Base-by-base conservation (phyloP, 345 rosid genomes). In the Ceriops tagal region DNA sequence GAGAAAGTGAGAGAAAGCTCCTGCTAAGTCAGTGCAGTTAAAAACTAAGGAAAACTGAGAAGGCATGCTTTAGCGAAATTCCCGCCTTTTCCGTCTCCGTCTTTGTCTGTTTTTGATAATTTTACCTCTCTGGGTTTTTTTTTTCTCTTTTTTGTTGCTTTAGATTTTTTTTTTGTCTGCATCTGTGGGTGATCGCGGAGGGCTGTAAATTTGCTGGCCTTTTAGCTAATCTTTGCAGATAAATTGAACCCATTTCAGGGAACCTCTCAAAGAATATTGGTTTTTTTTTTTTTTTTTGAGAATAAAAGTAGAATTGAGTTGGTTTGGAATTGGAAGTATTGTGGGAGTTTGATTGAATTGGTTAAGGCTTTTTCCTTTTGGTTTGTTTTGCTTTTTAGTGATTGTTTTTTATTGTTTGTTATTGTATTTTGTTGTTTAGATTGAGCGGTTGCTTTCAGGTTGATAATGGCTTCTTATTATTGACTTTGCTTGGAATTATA, bases 1-100 rank as follows among this genome's bases (percentile, higher is more conserved):
- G 65, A 71, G 43, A 64, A 39, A 71, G 57, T 35, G 59, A 56
- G 53, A 58, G 35, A 39, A 30, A 30, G 13, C 22, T 30, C 69
- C 5, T 53, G 26, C 22, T 21, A n/a, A 26, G 70, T 62, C 35
- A 61, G 53, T 31, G 53, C 6, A 49, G 43, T 27, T 26, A 30
- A 52, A n/a, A 52, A n/a, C 49, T 13, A 1, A 43, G 49, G 18
- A 13, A 13, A 15, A 43, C 49, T 43, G 4, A 15, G 19, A 43
- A 52, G 11, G 34, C 49, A 26, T 58, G 75, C 58, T 6, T 11
- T 20, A 22, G 15, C 34, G 51, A 26, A 73, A 31, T 62, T 13
- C 60, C 62, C 75, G 66, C 64, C 46, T 66, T 61, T 69, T 60
- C 68, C 76, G 67, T 70, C 77, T 79, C 62, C 62, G 18, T 43